Base-by-base conservation (phyloP, 495 filamentous ascomycete species). In the Penicillium bialowiezense region DNA sequence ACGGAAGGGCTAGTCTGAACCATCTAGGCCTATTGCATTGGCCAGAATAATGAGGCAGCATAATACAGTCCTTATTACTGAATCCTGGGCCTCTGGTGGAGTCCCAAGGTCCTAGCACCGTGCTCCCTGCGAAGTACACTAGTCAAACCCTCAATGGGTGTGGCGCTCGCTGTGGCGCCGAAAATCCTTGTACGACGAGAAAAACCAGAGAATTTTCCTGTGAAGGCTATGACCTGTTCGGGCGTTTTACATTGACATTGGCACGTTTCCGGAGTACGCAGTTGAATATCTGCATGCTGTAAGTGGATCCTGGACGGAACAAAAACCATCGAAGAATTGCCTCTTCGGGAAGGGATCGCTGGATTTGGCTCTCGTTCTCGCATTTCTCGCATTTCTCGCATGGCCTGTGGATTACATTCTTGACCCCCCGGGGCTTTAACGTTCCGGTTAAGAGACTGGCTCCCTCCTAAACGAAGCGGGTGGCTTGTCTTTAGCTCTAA, bases 281-380 rank as follows among this genome's bases (percentile, higher is more conserved):
- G 3, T 17, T 8, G 17, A 9, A 2, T 12, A 14, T 29, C 32
- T 18, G 34, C 34, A 23, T 26, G 24, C 17, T 36, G 47, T 29
- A 35, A 23, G 45, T 48, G 45, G 24, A 40, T 32, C 26, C 13
- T 32, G n/a, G 35, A 24, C 24, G 35, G 36, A 17, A 40, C 18
- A 40, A 17, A 32, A 13, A 21, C 23, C 13, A 12, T 5, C 15
- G 34, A 32, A 23, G 37, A 58, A 39, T 34, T 47, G 43, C 51
- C 51, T 18, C 32, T 51, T 59, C 26, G 23, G 49, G 56, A 17
- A 56, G 42, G 2, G 53, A 53, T 59, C 45, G 45, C 45, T 38
- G 14, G 12, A 32, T 39, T 32, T 24, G 32, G 43, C 9, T 40
- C 36, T 48, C 45, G 45, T 48, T 48, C 28, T 48, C 45, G 45